phyloP scores from a whole-genome alignment of 306 rosid species.

The Trifolium repens region DNA sequence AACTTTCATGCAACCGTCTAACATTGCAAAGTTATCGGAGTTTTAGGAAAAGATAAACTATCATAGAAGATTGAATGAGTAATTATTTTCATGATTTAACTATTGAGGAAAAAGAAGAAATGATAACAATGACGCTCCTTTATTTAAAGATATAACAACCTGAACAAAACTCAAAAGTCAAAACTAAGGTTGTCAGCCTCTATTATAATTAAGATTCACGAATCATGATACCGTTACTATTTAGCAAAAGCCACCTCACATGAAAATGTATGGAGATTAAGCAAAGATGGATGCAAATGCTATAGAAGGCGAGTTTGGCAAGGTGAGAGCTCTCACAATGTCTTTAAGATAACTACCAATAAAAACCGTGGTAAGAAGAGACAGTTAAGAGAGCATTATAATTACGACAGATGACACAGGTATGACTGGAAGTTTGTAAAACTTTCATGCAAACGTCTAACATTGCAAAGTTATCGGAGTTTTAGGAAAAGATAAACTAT shows the following conservation, averaged over 20 bases:
- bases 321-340: neutral
- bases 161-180: slow-evolving; percentile 12
- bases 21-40: neutral
- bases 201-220: slow-evolving; percentile 5
- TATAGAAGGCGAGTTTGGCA: neutral
- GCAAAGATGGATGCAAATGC: slow-evolving; percentile 10
- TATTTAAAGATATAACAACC: neutral
- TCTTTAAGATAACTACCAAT: neutral
- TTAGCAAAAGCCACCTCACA: neutral
- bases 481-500: too few relatives aligned
- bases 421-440: too few relatives aligned
- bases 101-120: neutral
- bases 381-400: too few relatives aligned
- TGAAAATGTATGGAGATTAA: slow-evolving; percentile 8
- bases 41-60: too few relatives aligned
- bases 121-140: neutral
- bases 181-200: neutral
- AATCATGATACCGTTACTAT: neutral
- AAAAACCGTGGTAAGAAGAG: too few relatives aligned
- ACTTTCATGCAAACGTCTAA: neutral
- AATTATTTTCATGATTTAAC: neutral
- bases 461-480: neutral
- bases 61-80: too few relatives aligned
- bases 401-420: too few relatives aligned
- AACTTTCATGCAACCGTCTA: neutral